Base-by-base conservation (phyloP, 2,329 filamentous ascomycete species). In the Colletotrichum sp. region DNA sequence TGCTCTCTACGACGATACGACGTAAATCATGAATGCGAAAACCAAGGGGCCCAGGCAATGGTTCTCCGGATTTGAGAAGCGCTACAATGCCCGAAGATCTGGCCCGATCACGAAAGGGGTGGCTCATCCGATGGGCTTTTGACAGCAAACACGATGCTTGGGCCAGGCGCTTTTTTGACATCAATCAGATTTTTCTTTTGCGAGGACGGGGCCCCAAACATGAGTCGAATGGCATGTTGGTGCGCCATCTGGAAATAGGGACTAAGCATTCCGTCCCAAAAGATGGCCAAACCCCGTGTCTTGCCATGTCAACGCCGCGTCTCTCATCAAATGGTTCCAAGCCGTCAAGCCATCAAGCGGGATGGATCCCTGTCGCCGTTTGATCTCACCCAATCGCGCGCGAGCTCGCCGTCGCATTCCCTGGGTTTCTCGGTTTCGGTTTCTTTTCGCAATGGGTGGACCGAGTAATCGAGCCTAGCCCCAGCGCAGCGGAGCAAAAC, bases 401-500 rank as follows among this genome's bases (percentile, higher is more conserved):
- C 18, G 15, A 21, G 47, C 47, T 64, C 65, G 70, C 31, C 33
- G 24, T 72, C 65, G 70, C 57, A 38, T 59, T 65, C 27, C 13
- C 21, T 51, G 21, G 58, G 65, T 51, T 62, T 64, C 65, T 72
- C 70, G 70, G 34, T 69, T 57, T 72, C 70, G 70, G 38, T 65
- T 54, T 72, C 66, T 61, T 54, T 51, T 47, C 18, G n/a, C 43
- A 13, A n/a, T 38, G 27, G 16, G 38, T 31, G 54, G 29, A 27
- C 24, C 24, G 24, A 27, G 24, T 27, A 27, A 64, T 65, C 34
- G 58, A 33, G 66, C 18, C 54, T 51, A 57, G 51, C 8, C 43
- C 43, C 18, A 29, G 55, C 61, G 29, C 31, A 18, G 64, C 31
- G 51, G 21, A 59, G 36, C 27, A 34, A 54, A 55, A 29, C 66